These are phyloP conservation scores for Eucalyptus viminalis DNA, from an alignment of 345 rosid genomes.

Conservation along the genomic window DNA sequence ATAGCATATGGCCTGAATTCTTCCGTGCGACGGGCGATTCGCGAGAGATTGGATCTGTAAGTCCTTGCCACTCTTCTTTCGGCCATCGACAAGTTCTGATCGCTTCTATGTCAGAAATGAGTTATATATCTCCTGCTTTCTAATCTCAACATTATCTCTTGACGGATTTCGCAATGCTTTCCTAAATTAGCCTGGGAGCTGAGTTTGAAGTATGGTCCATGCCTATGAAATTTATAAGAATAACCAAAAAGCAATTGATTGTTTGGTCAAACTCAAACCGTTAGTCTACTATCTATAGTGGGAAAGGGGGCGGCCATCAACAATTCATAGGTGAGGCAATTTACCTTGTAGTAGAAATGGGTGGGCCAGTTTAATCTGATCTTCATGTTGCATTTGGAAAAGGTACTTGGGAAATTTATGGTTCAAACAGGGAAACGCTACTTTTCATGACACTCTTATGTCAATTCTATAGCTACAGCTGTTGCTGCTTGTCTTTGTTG, in stretches of 20 bases:
- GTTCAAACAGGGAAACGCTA: neutral
- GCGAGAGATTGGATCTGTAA: constrained; percentile 84
- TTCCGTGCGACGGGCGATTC: constrained; percentile 76
- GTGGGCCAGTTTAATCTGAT: neutral
- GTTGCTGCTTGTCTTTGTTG: neutral
- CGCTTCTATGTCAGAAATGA: neutral
- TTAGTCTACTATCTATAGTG: neutral
- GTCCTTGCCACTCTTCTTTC: neutral
- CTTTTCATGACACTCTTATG: neutral
- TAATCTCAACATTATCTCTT: neutral
- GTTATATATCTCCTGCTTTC: neutral
- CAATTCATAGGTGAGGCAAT: neutral
- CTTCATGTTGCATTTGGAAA: neutral
- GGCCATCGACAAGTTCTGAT: neutral
- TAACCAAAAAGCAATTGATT: neutral
- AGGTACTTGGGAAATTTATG: neutral
- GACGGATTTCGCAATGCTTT: neutral
- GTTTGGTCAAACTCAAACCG: neutral
- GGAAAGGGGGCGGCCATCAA: neutral
- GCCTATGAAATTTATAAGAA: neutral
- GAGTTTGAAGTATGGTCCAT: neutral
- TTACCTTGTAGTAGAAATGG: neutral
- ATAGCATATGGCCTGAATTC: constrained; percentile 93
- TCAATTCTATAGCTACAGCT: neutral
- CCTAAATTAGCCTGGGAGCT: neutral